Percentiles rank a stretch among this genome's conserved stretches.
Evolutionary conservation across 805 yeast genomes (phyloP).

Genomic region (Starmerella geochares): DNA sequence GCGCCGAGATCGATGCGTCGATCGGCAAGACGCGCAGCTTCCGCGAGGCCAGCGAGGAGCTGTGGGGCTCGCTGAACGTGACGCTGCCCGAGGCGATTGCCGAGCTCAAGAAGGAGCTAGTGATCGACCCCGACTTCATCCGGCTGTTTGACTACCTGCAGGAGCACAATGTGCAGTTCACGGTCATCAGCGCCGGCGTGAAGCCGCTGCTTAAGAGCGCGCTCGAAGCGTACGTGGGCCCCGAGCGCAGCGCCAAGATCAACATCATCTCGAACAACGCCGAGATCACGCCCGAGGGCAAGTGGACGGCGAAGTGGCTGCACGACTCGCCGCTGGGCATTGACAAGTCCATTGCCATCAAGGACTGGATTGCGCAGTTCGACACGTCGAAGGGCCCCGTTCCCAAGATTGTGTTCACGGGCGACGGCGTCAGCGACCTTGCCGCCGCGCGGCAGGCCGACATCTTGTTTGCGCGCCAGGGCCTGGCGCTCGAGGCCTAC

Average conservation of each 20-base stretch:
- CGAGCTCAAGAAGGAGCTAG: slow-evolving; percentile 31
- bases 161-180: slow-evolving; percentile 34
- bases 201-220: slow-evolving; percentile 37
- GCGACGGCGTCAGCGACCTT: slow-evolving; percentile 46
- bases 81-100: slow-evolving; percentile 34
- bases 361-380: slow-evolving; percentile 30
- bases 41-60: slow-evolving; percentile 36
- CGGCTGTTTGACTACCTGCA: slow-evolving; percentile 34
- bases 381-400: slow-evolving; percentile 27
- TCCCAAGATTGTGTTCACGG: slow-evolving; percentile 44
- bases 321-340: slow-evolving; percentile 38
- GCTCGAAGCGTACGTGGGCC: slow-evolving; percentile 35
- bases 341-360: slow-evolving; percentile 36
- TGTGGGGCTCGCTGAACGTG: slow-evolving; percentile 38
- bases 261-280: slow-evolving; percentile 37
- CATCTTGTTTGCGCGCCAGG: slow-evolving; percentile 37
- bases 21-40: slow-evolving; percentile 34
- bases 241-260: slow-evolving; percentile 32
- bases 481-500: slow-evolving; percentile 35
- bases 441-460: slow-evolving; percentile 40
- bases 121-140: slow-evolving; percentile 35
- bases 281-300: slow-evolving; percentile 32
- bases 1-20: slow-evolving; percentile 33
- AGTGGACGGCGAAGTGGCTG: slow-evolving; percentile 36
- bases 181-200: slow-evolving; percentile 38